Evolutionary conservation across 306 rosid species (phyloP), one percentile per base, ranked within the genome.

Genomic region (Rosa multiflora): DNA sequence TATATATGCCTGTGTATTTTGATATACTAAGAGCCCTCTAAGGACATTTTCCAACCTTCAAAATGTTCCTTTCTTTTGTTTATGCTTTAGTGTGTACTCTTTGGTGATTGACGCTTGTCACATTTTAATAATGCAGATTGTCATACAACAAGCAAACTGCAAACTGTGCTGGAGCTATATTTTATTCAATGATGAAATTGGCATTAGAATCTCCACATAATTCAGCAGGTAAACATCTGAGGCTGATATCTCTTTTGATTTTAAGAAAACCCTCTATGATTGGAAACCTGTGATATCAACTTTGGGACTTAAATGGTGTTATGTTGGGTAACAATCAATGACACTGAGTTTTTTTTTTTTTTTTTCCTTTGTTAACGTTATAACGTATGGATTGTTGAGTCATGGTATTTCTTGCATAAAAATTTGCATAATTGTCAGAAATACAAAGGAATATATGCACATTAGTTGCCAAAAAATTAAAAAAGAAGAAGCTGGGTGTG

Each of bases 131-230:
- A 70, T 49, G n/a, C 61, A 96, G 99, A 93, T 85, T 93, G 90
- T 88, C 98, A 39, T 93, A 70, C 89, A 89, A 93, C 82, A 96
- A 86, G 89, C 21, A 77, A 81, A 79, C 94, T 62, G 90, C 99
- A 56, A 97, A 96, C 82, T 93, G 97, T 85, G 97, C 94, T 72
- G 98, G 99, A 81, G 98, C 96, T 85, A 55, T 96, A 67, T 93
- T 93, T 87, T 90, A 84, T 87, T 90, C 99, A n/a, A 67, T 93
- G 87, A 85, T 93, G 88, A 91, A 91, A 82, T 77, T 85, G 80
- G 91, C 97, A 21, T 80, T 87, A 64, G 94, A 90, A 75, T 76
- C 78, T 72, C 83, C 93, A 29, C 88, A 83, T 88, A 82, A 73
- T 86, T 88, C 96, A 79, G 84, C 94, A 23, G 81, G 99, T 93